phyloP scores from a whole-genome alignment of 345 rosid genomes.

The Arabidopsis thaliana region TAIR10.1 NC_003070.9:25841001-25841500 shows the following conservation, averaged over 20 bases:
- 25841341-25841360: constrained; percentile 59
- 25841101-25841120: constrained; percentile 94
- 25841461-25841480: neutral
- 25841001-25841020: neutral
- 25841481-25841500: constrained; percentile 13
- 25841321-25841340: constrained; percentile 47
- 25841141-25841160: constrained; percentile 55
- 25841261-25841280: constrained; percentile 1
- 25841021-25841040: constrained; percentile 21
- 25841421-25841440: constrained; percentile 19
- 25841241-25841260: constrained; percentile 46
- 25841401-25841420: constrained; percentile 55
- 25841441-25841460: constrained; percentile 19
- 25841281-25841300: constrained; percentile 16
- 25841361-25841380: constrained; percentile 60
- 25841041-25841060: constrained; percentile 19
- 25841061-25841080: constrained; percentile 42
- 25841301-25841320: constrained; percentile 38
- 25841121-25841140: constrained; percentile 81
- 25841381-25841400: constrained; percentile 50
- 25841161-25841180: constrained; percentile 22
- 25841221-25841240: constrained; percentile 58
- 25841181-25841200: constrained; percentile 31
- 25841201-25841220: constrained; percentile 68
- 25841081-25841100: constrained; percentile 92